phyloP scores from a whole-genome alignment of 257 asterid species.

The Ajuga chamaepitys region DNA sequence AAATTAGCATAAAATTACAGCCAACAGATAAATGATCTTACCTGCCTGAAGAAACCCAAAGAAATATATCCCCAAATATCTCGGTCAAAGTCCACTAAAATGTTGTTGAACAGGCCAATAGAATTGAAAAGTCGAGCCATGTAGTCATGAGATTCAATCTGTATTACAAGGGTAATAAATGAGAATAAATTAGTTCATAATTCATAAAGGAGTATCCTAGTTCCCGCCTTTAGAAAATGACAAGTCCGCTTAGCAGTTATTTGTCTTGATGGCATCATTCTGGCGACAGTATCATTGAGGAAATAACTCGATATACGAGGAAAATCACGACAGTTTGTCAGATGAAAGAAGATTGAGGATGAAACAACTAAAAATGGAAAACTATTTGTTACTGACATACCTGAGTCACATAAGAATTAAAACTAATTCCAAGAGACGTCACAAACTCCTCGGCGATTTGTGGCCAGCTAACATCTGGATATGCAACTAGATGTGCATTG shows the following conservation, averaged over 20 bases:
- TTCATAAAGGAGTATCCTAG: neutral
- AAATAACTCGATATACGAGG: neutral
- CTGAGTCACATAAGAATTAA: slow-evolving; percentile 51
- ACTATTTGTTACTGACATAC: slow-evolving; percentile 8
- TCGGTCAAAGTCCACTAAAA: slow-evolving; percentile 65
- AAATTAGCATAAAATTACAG: neutral
- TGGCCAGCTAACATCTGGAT: slow-evolving; percentile 49
- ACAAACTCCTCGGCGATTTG: slow-evolving; percentile 50
- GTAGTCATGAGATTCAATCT: slow-evolving; percentile 92
- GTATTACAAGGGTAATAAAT: slow-evolving; percentile 19
- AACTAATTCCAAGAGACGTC: slow-evolving; percentile 49
- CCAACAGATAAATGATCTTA: slow-evolving; percentile 13
- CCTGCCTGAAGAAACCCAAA: slow-evolving; percentile 81
- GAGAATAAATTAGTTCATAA: neutral
- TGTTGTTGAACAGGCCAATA: slow-evolving; percentile 63
- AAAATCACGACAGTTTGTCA: neutral
- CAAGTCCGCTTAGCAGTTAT: neutral
- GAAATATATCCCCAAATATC: slow-evolving; percentile 90
- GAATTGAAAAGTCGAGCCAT: slow-evolving; percentile 77
- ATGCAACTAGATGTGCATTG: slow-evolving; percentile 53
- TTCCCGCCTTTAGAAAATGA: neutral
- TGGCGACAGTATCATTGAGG: neutral
- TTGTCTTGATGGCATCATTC: neutral
- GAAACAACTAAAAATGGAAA: neutral
- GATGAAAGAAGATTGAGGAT: neutral